Evolutionary conservation across 192 early-diverging fungal genomes (phyloP), one percentile per base, ranked within the genome.

Genomic region (Ramicandelaber brevisporus): DNA sequence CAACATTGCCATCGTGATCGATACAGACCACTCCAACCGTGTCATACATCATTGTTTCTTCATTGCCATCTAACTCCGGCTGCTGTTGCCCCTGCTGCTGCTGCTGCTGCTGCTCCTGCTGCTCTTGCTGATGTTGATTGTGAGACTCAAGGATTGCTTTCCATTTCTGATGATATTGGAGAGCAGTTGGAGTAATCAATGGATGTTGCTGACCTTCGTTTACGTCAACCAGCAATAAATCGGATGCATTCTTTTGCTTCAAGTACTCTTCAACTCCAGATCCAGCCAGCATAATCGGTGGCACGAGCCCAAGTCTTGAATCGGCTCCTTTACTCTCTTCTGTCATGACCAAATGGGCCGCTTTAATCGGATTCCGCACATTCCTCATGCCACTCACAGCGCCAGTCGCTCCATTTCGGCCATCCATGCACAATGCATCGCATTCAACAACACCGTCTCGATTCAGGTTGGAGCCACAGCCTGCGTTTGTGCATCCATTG

Each of bases 11-110:
- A 5, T 29, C 14, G 3, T 9, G 9, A 34, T 82, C 78, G 2
- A 82, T 44, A 28, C 68, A 73, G 27, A 92, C 65, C 0, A 77
- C 78, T 0, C 86, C 86, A 2, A 92, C 81, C n/a, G 86, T 92
- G 33, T 90, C 86, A 22, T 65, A 50, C 10, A 57, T 10, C 17
- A 39, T 1, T 14, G 34, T 42, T 0, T 29, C 15, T 1, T 38
- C 28, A 14, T 37, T 34, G 1, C 14, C 17, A 4, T 9, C 20
- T 1, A 14, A 30, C 7, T 1, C n/a, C 18, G 9, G 26, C 12
- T 26, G 2, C 6, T 15, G 29, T 33, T 25, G 26, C 4, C 18
- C 26, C 11, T 34, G 32, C 40, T 46, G 36, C 15, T 50, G 41
- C 15, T 25, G 15, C 3, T 38, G n/a, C 20, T 57, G 48, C 20